Percentiles rank a stretch among this genome's conserved stretches.
These are phyloP conservation scores for Aspergillus mulundensis DNA, from an alignment of 495 filamentous ascomycete species.

Conservation along the genomic window DNA sequence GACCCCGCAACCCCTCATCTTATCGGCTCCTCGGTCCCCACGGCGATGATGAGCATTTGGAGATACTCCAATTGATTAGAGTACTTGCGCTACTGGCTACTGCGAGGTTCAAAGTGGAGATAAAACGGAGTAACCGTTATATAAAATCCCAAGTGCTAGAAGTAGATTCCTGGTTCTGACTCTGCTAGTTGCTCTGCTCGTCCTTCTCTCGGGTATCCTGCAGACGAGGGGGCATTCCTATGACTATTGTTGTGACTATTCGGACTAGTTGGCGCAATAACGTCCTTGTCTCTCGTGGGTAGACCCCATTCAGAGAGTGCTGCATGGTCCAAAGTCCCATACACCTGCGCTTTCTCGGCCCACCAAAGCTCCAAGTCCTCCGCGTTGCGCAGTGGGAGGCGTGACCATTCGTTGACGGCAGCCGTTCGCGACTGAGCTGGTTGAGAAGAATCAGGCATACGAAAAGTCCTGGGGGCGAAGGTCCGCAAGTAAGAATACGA, in stretches of 20 bases:
- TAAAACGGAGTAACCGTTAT: not conserved
- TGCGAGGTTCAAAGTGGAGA: not conserved
- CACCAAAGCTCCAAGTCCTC: conserved; percentile 19
- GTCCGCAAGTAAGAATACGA: conserved; percentile 15
- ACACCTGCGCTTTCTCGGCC: conserved; percentile 10
- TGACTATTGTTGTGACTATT: conserved; percentile 1
- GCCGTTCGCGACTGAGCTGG: conserved; percentile 3
- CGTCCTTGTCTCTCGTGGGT: not conserved
- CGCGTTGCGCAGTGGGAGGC: conserved; percentile 9
- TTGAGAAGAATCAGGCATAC: not conserved
- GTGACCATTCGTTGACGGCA: conserved; percentile 17
- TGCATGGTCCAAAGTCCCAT: conserved; percentile 8
- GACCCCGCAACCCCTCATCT: conserved; percentile 10
- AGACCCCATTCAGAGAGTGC: conserved; percentile 2
- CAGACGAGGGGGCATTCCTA: not conserved
- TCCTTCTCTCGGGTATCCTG: conserved; percentile 5
- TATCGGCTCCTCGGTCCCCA: conserved; percentile 12
- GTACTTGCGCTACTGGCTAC: not conserved
- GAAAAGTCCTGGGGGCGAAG: not conserved
- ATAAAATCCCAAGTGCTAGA: conserved; percentile 1
- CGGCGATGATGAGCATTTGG: not conserved
- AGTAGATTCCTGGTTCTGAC: conserved; percentile 13
- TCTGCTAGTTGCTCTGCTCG: conserved; percentile 11
- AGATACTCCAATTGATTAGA: not conserved
- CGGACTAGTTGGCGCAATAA: not conserved